Evolutionary conservation across 139 green algal species (phyloP).

Genomic region (Volvox reticuliferus): DNA sequence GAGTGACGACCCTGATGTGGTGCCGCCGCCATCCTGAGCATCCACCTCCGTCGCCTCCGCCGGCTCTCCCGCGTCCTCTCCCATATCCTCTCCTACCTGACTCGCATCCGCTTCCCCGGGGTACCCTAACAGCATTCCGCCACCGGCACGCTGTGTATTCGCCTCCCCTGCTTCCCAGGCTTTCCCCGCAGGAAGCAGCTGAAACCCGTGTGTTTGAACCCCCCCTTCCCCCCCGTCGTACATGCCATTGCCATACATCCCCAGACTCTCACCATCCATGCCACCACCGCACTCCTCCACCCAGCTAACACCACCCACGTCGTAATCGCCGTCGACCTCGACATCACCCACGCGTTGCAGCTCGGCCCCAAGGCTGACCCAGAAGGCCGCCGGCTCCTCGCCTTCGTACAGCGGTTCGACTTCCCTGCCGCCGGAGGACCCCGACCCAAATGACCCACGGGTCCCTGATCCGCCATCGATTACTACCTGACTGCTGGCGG

Average conservation of each 20-base stretch:
- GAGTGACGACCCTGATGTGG: too few species aligned
- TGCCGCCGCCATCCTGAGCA: too few species aligned
- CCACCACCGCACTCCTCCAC: background rate
- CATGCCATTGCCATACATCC: background rate
- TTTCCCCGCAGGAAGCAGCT: background rate
- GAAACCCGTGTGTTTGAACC: background rate
- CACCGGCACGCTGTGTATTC: background rate
- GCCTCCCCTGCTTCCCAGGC: too few species aligned
- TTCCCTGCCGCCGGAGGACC: background rate
- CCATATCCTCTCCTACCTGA: background rate
- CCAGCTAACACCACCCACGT: background rate
- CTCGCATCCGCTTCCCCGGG: background rate
- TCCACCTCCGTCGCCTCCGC: background rate
- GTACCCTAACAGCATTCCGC: background rate
- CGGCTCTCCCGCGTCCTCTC: background rate
- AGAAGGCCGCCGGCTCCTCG: background rate
- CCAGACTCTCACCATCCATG: background rate
- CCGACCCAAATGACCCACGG: background rate
- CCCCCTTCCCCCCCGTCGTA: too few species aligned
- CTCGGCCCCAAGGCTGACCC: background rate
- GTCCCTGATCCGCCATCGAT: background rate
- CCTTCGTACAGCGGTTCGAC: slow-evolving; percentile 8
- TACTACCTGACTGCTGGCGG: background rate
- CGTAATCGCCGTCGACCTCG: background rate
- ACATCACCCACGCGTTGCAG: background rate